Percentiles rank a stretch among this genome's conserved stretches.
Conservation (phyloP, 176 grass and related monocot genomes). For the Eleusine coracana region DNA sequence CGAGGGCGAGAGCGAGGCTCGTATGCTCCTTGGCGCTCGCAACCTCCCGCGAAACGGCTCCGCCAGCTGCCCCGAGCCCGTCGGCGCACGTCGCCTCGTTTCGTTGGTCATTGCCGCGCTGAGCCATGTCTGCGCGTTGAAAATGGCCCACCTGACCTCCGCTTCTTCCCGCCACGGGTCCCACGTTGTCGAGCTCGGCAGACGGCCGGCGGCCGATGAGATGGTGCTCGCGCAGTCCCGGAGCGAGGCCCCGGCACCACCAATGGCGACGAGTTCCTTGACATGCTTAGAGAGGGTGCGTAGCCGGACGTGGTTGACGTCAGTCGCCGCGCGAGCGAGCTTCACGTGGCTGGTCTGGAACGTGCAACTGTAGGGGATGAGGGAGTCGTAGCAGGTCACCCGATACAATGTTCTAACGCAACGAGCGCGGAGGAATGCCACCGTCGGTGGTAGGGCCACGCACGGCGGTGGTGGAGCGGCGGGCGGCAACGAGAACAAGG, state of each 20-base stretch:
- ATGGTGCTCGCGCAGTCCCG: slow-evolving; percentile 45
- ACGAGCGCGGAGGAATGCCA: slow-evolving; percentile 39
- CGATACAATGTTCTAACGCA: slow-evolving; percentile 43
- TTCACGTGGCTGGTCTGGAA: slow-evolving; percentile 41
- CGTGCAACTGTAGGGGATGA: slow-evolving; percentile 39
- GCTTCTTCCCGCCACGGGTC: slow-evolving; percentile 11
- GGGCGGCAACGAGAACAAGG: neutral
- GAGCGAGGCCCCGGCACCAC: neutral
- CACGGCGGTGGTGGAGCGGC: neutral
- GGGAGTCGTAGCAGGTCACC: slow-evolving; percentile 49
- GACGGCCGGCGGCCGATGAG: slow-evolving; percentile 40
- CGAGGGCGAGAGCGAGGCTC: slow-evolving; percentile 58
- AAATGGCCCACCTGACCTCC: slow-evolving; percentile 52
- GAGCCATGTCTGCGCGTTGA: slow-evolving; percentile 73
- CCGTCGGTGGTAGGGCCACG: neutral
- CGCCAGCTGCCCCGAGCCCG: neutral
- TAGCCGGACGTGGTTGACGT: slow-evolving; percentile 37
- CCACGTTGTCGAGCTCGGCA: slow-evolving; percentile 1
- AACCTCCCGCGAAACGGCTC: slow-evolving; percentile 12
- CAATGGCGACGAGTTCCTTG: neutral
- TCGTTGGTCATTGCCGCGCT: slow-evolving; percentile 65
- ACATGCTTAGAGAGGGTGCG: slow-evolving; percentile 28
- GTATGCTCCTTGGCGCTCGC: slow-evolving; percentile 43
- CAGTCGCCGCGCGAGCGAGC: slow-evolving; percentile 56
- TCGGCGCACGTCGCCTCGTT: slow-evolving; percentile 64